Base-by-base conservation (phyloP, 108 stramenopile genomes). In the Fistulifera solaris region DNA sequence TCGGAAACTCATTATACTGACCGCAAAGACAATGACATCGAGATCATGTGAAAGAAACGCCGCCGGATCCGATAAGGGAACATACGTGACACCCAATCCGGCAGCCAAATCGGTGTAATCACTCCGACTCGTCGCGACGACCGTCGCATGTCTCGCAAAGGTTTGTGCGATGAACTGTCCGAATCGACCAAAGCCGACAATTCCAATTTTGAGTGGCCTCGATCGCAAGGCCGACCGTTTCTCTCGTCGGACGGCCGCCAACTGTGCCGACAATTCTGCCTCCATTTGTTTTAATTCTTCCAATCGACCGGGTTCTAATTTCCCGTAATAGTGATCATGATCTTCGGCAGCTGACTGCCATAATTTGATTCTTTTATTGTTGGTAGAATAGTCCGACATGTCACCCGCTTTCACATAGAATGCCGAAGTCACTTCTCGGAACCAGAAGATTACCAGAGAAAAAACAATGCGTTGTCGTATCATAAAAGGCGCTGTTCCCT, bases 161-260 rank as follows among this genome's bases (percentile, higher is more conserved):
- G 86, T 85, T 52, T 53, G 54, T 7, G 96, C 83, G 31, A 97
- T 93, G 65, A 97, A 97, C 65, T 94, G 96, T 15, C 96, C 96
- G 54, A 97, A 97, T 27, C 82, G 63, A 47, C 88, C 94, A 62
- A 93, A 97, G 1, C 94, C 94, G 19, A 97, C 58, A n/a, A 96
- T 65, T 23, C 95, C 95, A 58, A 96, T 96, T 27, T 67, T 80
- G 46, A 96, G 81, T 1, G 85, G 85, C 21, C 73, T 63, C 1
- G 78, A 70, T 48, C 76, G 66, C 16, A 87, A 48, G 27, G 73
- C 74, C 0, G 65, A 61, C 23, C 80, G 53, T 49, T 87, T 87
- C 70, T 87, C 71, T 23, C 62, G 56, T 49, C 81, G 76, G 27
- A 87, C 70, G 14, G 63, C 70, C 38, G 73, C 81, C 28, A 87